Percentiles rank a stretch among this genome's conserved stretches.
Evolutionary conservation across 345 rosid genomes (phyloP).

Genomic region (Eucalyptus cloeziana): DNA sequence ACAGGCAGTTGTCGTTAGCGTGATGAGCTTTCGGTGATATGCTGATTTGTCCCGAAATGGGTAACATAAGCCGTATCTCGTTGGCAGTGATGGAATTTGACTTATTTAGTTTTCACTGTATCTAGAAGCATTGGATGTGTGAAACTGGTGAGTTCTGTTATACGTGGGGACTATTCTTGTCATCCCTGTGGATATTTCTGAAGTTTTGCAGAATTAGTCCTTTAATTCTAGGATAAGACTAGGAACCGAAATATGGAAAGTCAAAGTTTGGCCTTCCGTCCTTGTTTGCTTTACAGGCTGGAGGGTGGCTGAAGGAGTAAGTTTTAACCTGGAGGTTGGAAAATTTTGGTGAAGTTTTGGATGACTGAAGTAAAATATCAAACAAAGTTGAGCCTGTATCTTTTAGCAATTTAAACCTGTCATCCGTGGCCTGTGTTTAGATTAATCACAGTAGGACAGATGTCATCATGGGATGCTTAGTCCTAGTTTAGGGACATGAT

Average conservation of each 20-base stretch:
- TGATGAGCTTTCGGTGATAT: background rate
- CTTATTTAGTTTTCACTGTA: background rate
- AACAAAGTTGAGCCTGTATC: background rate
- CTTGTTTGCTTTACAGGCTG: background rate
- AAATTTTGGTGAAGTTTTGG: background rate
- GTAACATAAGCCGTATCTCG: background rate
- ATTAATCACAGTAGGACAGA: background rate
- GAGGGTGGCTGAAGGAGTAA: background rate
- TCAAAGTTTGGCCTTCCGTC: background rate
- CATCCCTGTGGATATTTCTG: background rate
- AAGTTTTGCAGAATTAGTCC: background rate
- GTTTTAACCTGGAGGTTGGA: background rate
- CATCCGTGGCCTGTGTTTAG: background rate
- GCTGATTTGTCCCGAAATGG: background rate
- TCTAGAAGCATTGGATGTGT: background rate
- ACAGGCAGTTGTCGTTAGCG: background rate
- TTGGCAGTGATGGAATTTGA: background rate
- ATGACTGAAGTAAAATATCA: background rate
- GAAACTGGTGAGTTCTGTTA: background rate
- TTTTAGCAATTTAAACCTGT: background rate
- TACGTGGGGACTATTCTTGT: background rate
- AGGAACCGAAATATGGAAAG: background rate
- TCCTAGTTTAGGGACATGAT: background rate
- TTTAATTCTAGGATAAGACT: background rate
- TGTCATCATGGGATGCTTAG: background rate